A percentile compares a stretch with the other conserved stretches of the same genome.
phyloP scores from a whole-genome alignment of 768 basidiomycete genomes.

The Serendipita sp. region DNA sequence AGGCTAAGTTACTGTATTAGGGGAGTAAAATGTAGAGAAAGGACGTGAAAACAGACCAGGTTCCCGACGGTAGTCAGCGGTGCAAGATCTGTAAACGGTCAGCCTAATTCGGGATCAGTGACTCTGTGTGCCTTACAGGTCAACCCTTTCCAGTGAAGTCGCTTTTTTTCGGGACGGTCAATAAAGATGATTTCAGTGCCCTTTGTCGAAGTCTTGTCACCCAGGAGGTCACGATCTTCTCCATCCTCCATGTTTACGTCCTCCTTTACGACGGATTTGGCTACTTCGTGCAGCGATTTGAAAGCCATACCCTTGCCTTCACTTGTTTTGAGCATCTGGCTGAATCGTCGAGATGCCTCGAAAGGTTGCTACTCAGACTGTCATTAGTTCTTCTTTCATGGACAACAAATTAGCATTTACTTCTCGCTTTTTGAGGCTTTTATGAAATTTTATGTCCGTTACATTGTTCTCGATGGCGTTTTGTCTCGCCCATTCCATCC shows the following conservation, averaged over 20 bases:
- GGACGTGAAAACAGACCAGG: constrained; percentile 34
- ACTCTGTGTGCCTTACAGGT: constrained; percentile 42
- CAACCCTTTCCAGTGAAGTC: constrained; percentile 72
- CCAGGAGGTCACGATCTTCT: neutral
- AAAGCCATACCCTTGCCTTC: constrained; percentile 24
- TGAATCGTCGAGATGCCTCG: constrained; percentile 47
- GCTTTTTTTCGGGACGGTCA: constrained; percentile 57
- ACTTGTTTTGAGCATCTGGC: constrained; percentile 24
- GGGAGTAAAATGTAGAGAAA: neutral
- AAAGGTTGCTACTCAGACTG: constrained; percentile 36
- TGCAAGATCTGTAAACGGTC: constrained; percentile 37
- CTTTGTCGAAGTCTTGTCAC: constrained; percentile 9
- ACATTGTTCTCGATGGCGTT: constrained; percentile 55
- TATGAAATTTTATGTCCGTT: constrained; percentile 38
- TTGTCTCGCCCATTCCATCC: constrained; percentile 31
- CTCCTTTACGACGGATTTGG: constrained; percentile 12
- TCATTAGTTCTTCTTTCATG: neutral
- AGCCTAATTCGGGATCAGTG: constrained; percentile 15
- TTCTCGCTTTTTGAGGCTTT: constrained; percentile 50
- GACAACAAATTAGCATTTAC: constrained; percentile 23
- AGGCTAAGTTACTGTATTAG: constrained; percentile 34
- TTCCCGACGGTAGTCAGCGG: constrained; percentile 95
- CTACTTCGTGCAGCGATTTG: constrained; percentile 15
- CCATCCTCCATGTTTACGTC: neutral
- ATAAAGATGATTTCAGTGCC: constrained; percentile 11